These are phyloP conservation scores for Xerocomellus intermedius DNA, from an alignment of 768 basidiomycete genomes.

Conservation along the genomic window DNA sequence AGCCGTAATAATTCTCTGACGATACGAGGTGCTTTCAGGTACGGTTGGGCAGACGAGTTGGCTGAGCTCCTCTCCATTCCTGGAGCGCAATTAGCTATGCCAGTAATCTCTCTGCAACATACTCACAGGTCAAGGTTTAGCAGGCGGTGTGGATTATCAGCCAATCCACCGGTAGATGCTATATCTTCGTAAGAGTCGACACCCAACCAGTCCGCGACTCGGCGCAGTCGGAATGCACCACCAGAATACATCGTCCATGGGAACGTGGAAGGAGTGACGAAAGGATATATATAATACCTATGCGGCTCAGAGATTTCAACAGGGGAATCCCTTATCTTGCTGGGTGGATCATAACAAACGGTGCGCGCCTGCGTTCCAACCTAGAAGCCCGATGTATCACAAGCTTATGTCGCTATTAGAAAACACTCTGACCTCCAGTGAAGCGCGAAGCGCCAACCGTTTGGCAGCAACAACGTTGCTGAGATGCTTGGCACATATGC, in stretches of 20 bases:
- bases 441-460: slow-evolving; percentile 51
- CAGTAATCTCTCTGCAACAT: not conserved
- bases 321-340: slow-evolving; percentile 23
- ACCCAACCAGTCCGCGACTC: slow-evolving; percentile 61
- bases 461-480: slow-evolving; percentile 44
- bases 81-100: slow-evolving; percentile 14
- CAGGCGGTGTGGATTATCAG: slow-evolving; percentile 34
- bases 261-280: slow-evolving; percentile 47
- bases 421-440: slow-evolving; percentile 46
- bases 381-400: slow-evolving; percentile 9
- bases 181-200: slow-evolving; percentile 34
- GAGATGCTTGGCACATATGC: slow-evolving; percentile 49
- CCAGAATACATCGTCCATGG: slow-evolving; percentile 47
- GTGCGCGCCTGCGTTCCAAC: slow-evolving; percentile 14
- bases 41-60: slow-evolving; percentile 9
- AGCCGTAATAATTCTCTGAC: slow-evolving; percentile 34
- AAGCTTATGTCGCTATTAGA: slow-evolving; percentile 6
- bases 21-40: not conserved
- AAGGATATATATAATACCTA: slow-evolving; percentile 68
- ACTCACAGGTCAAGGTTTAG: slow-evolving; percentile 39
- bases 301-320: slow-evolving; percentile 33
- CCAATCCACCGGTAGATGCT: slow-evolving; percentile 38
- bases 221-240: slow-evolving; percentile 56
- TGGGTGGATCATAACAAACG: slow-evolving; percentile 33
- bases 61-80: slow-evolving; percentile 15